Conservation (phyloP, 495 filamentous ascomycete species). For the Penicillium manginii region DNA sequence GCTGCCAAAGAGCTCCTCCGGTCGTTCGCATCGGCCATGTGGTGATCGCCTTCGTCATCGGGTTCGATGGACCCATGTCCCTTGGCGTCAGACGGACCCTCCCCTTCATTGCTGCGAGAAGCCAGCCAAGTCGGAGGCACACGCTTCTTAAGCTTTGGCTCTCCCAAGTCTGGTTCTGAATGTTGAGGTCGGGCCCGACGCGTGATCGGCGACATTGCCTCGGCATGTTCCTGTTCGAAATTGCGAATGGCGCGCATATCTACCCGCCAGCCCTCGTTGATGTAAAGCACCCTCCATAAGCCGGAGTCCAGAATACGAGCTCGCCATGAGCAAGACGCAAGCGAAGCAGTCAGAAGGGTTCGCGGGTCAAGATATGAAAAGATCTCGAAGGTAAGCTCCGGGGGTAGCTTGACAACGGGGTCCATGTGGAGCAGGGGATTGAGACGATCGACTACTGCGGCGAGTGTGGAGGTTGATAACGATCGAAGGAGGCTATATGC, state of each 20-base stretch:
- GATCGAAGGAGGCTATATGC: constrained; percentile 65
- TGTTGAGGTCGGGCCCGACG: constrained; percentile 49
- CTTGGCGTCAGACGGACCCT: constrained; percentile 5
- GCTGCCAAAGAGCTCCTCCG: constrained; percentile 14
- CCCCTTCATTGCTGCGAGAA: constrained; percentile 29
- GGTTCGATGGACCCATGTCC: constrained; percentile 38
- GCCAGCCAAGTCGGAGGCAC: constrained; percentile 48
- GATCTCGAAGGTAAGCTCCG: constrained; percentile 86
- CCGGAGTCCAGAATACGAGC: constrained; percentile 78
- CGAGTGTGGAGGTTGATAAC: constrained; percentile 74
- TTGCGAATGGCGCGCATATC: constrained; percentile 64
- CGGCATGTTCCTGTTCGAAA: constrained; percentile 66
- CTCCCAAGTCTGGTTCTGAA: constrained; percentile 49
- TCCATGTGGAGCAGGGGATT: constrained; percentile 87
- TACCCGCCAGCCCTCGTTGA: constrained; percentile 81
- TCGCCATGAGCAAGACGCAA: constrained; percentile 81
- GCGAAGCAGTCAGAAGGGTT: constrained; percentile 76
- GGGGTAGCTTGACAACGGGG: constrained; percentile 80
- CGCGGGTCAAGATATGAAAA: constrained; percentile 80
- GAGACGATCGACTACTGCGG: constrained; percentile 75
- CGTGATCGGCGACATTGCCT: constrained; percentile 43
- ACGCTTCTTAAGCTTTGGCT: constrained; percentile 57
- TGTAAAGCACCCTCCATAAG: constrained; percentile 83
- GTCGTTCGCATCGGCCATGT: constrained; percentile 50
- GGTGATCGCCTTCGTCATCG: constrained; percentile 50